Conservation (phyloP, 139 green algal species). For the Chlamydomonas sp. region DNA sequence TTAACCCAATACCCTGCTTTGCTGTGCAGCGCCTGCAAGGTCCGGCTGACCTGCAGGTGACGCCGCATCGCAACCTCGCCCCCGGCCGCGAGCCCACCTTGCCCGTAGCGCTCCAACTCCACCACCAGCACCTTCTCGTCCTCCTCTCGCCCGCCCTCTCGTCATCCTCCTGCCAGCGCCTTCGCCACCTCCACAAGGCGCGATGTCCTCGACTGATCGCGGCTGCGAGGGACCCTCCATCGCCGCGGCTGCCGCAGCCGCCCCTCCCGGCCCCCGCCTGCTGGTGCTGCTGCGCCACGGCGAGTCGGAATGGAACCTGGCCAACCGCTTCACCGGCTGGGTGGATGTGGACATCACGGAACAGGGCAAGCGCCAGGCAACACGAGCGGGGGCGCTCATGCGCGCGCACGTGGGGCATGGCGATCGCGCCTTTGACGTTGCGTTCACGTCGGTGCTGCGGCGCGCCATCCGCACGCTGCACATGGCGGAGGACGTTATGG, state of each 20-base stretch:
- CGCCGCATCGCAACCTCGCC: too few species aligned
- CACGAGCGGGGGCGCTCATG: slow-evolving; percentile 31
- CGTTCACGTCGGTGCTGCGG: slow-evolving; percentile 42
- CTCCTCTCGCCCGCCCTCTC: too few species aligned
- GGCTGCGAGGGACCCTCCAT: too few species aligned
- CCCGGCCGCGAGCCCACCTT: too few species aligned
- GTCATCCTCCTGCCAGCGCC: too few species aligned
- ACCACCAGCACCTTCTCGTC: too few species aligned
- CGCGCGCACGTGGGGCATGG: slow-evolving; percentile 3
- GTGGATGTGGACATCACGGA: slow-evolving; percentile 38
- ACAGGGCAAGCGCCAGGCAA: slow-evolving; percentile 25
- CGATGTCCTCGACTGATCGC: too few species aligned
- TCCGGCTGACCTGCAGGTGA: too few species aligned
- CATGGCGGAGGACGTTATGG: slow-evolving; percentile 31
- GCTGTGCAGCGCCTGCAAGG: too few species aligned
- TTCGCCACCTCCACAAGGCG: too few species aligned
- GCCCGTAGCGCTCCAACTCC: too few species aligned
- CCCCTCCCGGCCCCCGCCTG: not conserved
- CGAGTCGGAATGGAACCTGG: slow-evolving; percentile 23
- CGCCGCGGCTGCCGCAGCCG: not conserved
- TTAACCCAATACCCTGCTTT: too few species aligned
- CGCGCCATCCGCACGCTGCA: slow-evolving; percentile 41
- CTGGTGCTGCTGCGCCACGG: slow-evolving; percentile 28
- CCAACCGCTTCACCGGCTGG: slow-evolving; percentile 38
- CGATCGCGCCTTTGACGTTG: slow-evolving; percentile 25